Evolutionary conservation across 129 eudicot genomes (phyloP).

Genomic region (Flaveria bidentis): DNA sequence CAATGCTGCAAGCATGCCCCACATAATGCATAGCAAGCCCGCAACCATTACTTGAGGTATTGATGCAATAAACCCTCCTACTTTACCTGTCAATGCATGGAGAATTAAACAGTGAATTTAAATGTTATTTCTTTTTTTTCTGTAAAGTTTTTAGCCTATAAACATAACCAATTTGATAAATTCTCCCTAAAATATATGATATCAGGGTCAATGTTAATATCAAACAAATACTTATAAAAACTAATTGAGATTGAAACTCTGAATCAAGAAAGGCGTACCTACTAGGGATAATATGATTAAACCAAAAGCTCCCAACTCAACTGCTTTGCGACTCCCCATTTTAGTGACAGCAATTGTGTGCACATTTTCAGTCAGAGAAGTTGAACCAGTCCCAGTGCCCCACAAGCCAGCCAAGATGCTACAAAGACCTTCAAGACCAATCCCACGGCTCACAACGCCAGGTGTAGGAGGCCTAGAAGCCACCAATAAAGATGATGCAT

Average conservation of each 20-base stretch:
- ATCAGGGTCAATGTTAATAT: not conserved
- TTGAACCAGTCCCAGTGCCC: slow-evolving; percentile 97
- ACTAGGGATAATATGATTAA: slow-evolving; percentile 73
- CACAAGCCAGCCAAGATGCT: slow-evolving; percentile 90
- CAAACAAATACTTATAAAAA: not conserved
- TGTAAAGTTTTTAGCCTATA: not conserved
- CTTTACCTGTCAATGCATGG: slow-evolving; percentile 68
- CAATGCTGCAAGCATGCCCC: slow-evolving; percentile 96
- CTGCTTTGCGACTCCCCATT: slow-evolving; percentile 97
- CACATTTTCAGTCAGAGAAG: slow-evolving; percentile 88
- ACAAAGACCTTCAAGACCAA: slow-evolving; percentile 88
- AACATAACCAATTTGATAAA: not conserved
- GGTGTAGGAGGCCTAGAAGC: slow-evolving; percentile 96
- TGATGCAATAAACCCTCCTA: slow-evolving; percentile 94
- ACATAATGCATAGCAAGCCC: slow-evolving; percentile 93
- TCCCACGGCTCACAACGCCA: slow-evolving; percentile 92
- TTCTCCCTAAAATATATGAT: not conserved
- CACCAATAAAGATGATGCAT: slow-evolving; percentile 87
- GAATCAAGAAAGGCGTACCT: slow-evolving; percentile 44
- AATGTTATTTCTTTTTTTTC: not conserved
- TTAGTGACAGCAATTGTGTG: slow-evolving; percentile 97
- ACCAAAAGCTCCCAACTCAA: slow-evolving; percentile 81
- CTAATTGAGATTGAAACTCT: not conserved
- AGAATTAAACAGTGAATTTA: not conserved
- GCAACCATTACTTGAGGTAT: slow-evolving; percentile 96